Base-by-base conservation (phyloP, 2,329 filamentous ascomycete genomes). In the Chaetomiaceae sp. region DNA sequence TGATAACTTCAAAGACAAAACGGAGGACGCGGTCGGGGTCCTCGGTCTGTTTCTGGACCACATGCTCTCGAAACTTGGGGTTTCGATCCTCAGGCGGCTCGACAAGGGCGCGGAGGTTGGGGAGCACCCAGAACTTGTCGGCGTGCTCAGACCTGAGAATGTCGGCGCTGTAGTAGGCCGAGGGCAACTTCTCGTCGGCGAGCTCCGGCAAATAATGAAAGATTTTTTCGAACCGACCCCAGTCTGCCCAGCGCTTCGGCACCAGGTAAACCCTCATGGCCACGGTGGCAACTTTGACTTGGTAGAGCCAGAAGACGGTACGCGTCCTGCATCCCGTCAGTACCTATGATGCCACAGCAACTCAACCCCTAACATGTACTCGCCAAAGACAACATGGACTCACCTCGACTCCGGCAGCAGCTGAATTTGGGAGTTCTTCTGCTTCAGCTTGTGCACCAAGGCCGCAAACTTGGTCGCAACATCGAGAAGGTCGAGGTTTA, bases 231-330 rank as follows among this genome's bases (percentile, higher is more conserved):
- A 50, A 46, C 10, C 37, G n/a, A 13, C 1, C 16, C 4, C 6
- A 20, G 3, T 34, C 12, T 1, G 17, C n/a, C 1, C 25, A 14
- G 9, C 7, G 6, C 5, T n/a, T 33, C 12, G n/a, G 21, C 23
- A 14, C 10, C 25, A 39, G 4, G 13, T 20, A 3, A 20, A 8
- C 23, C 7, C 33, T 14, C 19, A 33, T 37, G 5, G 41, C 27
- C 3, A 16, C 17, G 3, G 50, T 27, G 8, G 51, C 55, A n/a
- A 53, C 30, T 12, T 48, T 46, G 46, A 58, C 39, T 12, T 59
- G 57, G 19, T 59, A 56, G 3, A 59, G 44, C 57, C 57, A 59
- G 39, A 59, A 58, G 4, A 59, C 55, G 0, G 57, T 58, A 4
- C 50, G 16, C 2, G 57, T 59, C 16, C 57, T 58, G 13, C 4